phyloP scores from a whole-genome alignment of 345 rosid species.

The Hibiscus mutabilis region DNA sequence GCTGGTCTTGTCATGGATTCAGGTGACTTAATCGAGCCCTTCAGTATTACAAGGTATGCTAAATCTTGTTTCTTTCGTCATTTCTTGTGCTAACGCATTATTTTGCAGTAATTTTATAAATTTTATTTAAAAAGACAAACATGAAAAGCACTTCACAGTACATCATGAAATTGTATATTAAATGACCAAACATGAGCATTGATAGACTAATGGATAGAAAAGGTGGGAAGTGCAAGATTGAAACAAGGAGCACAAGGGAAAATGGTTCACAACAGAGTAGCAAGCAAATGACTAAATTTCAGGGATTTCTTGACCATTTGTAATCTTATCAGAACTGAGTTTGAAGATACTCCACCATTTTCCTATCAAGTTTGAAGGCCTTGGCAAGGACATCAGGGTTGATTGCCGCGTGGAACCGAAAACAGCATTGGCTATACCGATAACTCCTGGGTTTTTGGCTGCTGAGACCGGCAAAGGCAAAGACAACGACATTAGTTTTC shows the following conservation, averaged over 20 bases:
- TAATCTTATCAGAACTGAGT: not conserved
- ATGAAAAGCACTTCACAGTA: not conserved
- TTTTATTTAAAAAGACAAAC: not conserved
- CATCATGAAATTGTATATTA: not conserved
- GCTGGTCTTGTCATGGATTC: conserved; percentile 98
- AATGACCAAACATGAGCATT: not conserved
- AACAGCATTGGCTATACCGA: conserved; percentile 16
- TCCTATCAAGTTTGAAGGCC: not conserved
- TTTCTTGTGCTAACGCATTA: not conserved
- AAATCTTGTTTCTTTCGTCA: conserved; percentile 22
- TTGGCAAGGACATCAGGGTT: conserved; percentile 14
- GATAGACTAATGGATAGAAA: not conserved
- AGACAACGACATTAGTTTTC: not conserved
- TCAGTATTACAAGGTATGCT: conserved; percentile 90
- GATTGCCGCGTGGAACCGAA: conserved; percentile 17
- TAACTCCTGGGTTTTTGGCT: conserved; percentile 1
- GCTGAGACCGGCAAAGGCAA: not conserved
- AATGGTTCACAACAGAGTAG: not conserved
- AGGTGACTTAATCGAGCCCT: conserved; percentile 90
- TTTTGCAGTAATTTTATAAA: no score
- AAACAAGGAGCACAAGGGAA: not conserved
- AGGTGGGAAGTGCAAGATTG: no score
- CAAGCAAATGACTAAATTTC: not conserved
- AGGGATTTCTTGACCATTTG: not conserved
- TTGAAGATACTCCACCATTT: not conserved